phyloP scores from a whole-genome alignment of 352 stramenopile genomes.

The Pseudoperonospora humuli region DNA sequence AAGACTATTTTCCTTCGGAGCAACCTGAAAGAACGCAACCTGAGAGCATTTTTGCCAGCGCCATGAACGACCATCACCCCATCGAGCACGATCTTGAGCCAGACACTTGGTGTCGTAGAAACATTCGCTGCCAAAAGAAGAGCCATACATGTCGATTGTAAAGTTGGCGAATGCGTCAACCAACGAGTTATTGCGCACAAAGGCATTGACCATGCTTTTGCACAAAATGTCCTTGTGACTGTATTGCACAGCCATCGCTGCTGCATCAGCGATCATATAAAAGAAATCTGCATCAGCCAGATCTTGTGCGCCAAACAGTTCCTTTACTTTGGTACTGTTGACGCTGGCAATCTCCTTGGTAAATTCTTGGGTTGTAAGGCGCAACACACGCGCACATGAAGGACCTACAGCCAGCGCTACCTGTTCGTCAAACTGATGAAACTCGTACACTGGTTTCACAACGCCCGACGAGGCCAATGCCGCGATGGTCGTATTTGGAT shows the following conservation, averaged over 20 bases:
- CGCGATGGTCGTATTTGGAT: conserved; percentile 69
- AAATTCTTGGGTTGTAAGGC: conserved; percentile 54
- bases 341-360: conserved; percentile 43
- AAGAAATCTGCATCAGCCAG: conserved; percentile 77
- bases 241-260: conserved; percentile 86
- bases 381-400: conserved; percentile 56
- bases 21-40: conserved; percentile 83
- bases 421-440: conserved; percentile 77
- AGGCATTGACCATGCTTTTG: conserved; percentile 38
- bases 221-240: conserved; percentile 79
- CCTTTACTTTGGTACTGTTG: conserved; percentile 53
- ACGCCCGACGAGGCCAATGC: conserved; percentile 71
- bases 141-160: conserved; percentile 71
- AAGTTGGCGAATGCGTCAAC: conserved; percentile 73
- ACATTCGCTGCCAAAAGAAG: conserved; percentile 62
- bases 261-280: conserved; percentile 86
- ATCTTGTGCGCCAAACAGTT: conserved; percentile 46
- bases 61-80: conserved; percentile 77
- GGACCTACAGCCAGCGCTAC: conserved; percentile 49
- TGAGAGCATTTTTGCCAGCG: conserved; percentile 84
- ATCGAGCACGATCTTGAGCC: conserved; percentile 34
- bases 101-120: conserved; percentile 83
- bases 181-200: conserved; percentile 43
- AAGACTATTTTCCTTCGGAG: conserved; percentile 47
- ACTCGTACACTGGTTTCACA: conserved; percentile 73